Evolutionary conservation across 108 stramenopile species (phyloP).

Genomic region (Cyclotella distinguenda): DNA sequence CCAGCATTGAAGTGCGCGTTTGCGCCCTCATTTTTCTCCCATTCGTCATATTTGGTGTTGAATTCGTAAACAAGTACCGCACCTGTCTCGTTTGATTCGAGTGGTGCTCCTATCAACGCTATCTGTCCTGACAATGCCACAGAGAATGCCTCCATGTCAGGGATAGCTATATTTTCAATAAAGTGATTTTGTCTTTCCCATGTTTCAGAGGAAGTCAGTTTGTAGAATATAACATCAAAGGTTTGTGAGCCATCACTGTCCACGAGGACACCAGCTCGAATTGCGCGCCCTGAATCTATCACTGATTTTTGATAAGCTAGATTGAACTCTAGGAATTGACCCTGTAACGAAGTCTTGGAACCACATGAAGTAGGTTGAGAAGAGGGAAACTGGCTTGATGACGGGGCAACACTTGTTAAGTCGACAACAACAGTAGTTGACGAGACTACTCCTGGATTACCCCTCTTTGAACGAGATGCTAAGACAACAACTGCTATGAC

Average conservation of each 20-base stretch:
- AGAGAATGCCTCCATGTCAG: too few species aligned
- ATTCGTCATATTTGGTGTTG: background rate
- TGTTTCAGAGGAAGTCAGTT: background rate
- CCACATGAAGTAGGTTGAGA: conserved; percentile 4
- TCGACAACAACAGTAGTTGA: background rate
- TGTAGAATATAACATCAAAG: background rate
- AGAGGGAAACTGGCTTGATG: background rate
- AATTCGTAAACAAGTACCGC: conserved; percentile 1
- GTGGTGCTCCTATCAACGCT: conserved; percentile 1
- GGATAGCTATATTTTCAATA: background rate
- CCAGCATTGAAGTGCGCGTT: background rate
- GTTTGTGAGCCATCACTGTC: background rate
- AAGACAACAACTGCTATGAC: background rate
- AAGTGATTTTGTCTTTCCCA: background rate
- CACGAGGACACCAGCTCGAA: background rate
- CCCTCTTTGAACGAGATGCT: too few species aligned
- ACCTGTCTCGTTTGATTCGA: background rate
- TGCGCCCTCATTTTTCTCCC: background rate
- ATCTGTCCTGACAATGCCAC: conserved; percentile 1
- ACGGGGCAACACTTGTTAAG: too few species aligned
- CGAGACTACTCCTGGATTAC: background rate
- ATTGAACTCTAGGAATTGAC: conserved; percentile 2
- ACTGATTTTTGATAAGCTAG: background rate
- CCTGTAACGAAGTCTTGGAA: background rate
- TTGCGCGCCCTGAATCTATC: background rate